phyloP scores from a whole-genome alignment of 2,329 filamentous ascomycete species.

The Pseudofabraea citricarpa region DNA sequence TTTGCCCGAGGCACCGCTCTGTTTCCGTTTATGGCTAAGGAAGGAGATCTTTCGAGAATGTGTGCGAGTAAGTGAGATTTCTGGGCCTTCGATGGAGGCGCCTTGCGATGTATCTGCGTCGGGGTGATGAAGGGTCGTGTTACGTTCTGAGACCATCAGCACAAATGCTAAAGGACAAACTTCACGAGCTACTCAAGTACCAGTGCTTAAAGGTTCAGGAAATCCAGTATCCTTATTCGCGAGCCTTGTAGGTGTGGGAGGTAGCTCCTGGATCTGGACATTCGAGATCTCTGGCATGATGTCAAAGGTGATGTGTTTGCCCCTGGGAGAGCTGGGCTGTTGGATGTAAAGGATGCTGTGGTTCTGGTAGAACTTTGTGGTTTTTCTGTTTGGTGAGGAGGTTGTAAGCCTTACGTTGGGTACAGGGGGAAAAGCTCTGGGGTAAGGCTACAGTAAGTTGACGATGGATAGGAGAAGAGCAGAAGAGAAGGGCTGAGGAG shows the following conservation, averaged over 20 bases:
- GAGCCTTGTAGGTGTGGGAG: slow-evolving; percentile 4
- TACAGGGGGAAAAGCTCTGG: too few relatives aligned
- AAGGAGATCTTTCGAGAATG: slow-evolving; percentile 14
- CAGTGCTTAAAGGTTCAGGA: slow-evolving; percentile 23
- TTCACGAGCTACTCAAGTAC: too few relatives aligned
- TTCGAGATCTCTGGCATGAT: background rate
- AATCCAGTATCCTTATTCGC: slow-evolving; percentile 34
- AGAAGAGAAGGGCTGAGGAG: too few relatives aligned
- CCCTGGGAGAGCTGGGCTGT: background rate
- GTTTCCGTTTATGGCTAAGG: slow-evolving; percentile 11
- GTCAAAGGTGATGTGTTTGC: background rate
- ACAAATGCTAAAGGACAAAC: too few relatives aligned
- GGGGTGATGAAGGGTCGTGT: slow-evolving; percentile 58
- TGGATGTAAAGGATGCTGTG: background rate
- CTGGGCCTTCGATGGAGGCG: slow-evolving; percentile 51
- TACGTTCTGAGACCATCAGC: too few relatives aligned
- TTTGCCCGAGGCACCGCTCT: slow-evolving; percentile 4
- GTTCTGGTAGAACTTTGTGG: too few relatives aligned
- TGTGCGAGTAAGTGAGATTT: slow-evolving; percentile 37
- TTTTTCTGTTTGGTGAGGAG: too few relatives aligned
- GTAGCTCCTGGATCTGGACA: background rate
- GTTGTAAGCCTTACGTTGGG: too few relatives aligned
- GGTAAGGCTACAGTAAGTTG: too few relatives aligned
- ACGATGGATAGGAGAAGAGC: too few relatives aligned
- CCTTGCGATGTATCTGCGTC: slow-evolving; percentile 54